phyloP scores from a whole-genome alignment of 2,329 filamentous ascomycete species.

The Stachybotrys chlorohalonatus region DNA sequence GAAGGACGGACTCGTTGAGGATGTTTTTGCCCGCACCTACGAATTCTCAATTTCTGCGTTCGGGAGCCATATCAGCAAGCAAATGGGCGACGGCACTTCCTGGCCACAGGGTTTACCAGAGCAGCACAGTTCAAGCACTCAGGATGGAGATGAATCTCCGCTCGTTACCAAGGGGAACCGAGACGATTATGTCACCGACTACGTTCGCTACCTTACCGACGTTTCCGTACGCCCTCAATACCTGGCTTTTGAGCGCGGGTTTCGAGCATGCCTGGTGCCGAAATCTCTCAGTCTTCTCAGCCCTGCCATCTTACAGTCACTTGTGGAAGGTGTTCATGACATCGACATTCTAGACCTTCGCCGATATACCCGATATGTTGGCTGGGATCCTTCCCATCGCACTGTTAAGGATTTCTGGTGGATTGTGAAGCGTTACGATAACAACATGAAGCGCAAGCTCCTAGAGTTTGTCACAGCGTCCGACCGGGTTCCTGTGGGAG shows the following conservation, averaged over 20 bases:
- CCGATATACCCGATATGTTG: conserved; percentile 67
- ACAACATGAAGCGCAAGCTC: conserved; percentile 63
- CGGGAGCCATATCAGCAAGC: conserved; percentile 45
- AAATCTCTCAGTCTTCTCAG: conserved; percentile 66
- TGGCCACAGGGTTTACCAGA: conserved; percentile 45
- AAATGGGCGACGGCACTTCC: conserved; percentile 37
- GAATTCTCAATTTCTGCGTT: conserved; percentile 64
- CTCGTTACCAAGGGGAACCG: conserved; percentile 79
- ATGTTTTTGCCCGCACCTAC: conserved; percentile 77
- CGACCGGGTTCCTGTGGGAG: conserved; percentile 81
- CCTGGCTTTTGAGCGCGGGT: conserved; percentile 72
- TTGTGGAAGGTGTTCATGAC: conserved; percentile 75
- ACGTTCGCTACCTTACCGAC: conserved; percentile 74
- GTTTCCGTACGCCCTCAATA: conserved; percentile 70
- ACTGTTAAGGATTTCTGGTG: conserved; percentile 78
- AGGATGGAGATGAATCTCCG: conserved; percentile 44
- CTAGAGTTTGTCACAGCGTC: conserved; percentile 94
- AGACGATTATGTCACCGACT: conserved; percentile 70
- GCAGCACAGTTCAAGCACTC: conserved; percentile 9
- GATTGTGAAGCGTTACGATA: conserved; percentile 59
- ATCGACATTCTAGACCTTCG: conserved; percentile 71
- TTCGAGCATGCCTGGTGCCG: conserved; percentile 62
- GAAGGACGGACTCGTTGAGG: conserved; percentile 64
- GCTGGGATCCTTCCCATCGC: conserved; percentile 61
- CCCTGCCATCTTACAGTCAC: conserved; percentile 59